A percentile compares a stretch with the other conserved stretches of the same genome.
Conservation (phyloP, 225 moss, liverwort and hornwort genomes). For the Pseudoscleropodium purum region DNA sequence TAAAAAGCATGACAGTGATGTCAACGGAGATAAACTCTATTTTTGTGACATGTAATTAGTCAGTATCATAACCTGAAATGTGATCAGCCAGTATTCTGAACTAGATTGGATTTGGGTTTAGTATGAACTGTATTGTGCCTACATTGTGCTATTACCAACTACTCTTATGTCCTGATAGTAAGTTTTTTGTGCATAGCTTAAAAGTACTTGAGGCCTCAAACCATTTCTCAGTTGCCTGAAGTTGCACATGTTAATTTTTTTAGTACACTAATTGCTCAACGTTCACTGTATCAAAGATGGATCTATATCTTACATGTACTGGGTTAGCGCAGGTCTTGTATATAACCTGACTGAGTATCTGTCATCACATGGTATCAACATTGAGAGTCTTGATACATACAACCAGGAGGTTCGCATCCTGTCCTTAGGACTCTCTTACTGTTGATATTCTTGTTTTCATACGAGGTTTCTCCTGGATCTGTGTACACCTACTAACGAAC, state of each 20-base stretch:
- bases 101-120: background rate
- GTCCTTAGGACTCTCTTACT: background rate
- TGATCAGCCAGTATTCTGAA: background rate
- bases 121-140: background rate
- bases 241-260: background rate
- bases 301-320: background rate
- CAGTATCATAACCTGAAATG: background rate
- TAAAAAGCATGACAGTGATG: background rate
- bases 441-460: background rate
- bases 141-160: background rate
- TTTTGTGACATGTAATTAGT: background rate
- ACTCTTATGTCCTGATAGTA: background rate
- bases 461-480: background rate
- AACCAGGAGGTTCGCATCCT: conserved; percentile 27
- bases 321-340: conserved; percentile 32
- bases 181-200: background rate
- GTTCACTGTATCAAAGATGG: background rate
- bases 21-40: background rate
- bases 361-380: conserved; percentile 38
- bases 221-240: background rate
- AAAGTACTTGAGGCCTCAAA: background rate
- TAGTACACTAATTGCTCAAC: background rate
- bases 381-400: conserved; percentile 47
- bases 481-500: too few species aligned
- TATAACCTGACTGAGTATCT: conserved; percentile 49